Base-by-base conservation (phyloP, 164 flowering plant species). In the Buxus sempervirens region DNA sequence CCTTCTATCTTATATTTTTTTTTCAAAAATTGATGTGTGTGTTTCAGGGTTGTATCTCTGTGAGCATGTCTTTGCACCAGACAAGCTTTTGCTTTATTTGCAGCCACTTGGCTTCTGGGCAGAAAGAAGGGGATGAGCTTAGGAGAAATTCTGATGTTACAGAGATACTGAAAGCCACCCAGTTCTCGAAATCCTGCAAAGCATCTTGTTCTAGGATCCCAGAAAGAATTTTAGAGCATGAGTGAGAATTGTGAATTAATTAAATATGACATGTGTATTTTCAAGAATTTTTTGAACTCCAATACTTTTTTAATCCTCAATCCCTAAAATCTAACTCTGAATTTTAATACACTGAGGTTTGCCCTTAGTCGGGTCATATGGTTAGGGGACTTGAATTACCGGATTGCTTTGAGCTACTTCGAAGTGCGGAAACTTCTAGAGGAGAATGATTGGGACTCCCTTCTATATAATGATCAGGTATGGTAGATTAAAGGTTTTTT, bases 41-140 rank as follows among this genome's bases (percentile, higher is more conserved):
- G 14, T 36, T 76, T 73, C 86, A 91, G 97, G 97, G 97, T 4
- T 91, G 96, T 55, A 91, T 91, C 14, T 80, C 97, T 9, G 85
- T 90, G 54, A 90, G 97, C 80, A 78, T 91, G 88, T 66, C 82
- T 49, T 75, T 91, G 65, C 75, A 83, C 65, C 83, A 75, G 68
- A 91, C 97, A 54, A 91, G 85, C 82, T 83, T 91, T 68, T 91
- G 97, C 73, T 90, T 91, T 58, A 71, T 91, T 22, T 88, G 96
- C 83, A 85, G 93, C 69, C 97, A 91, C 74, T 78, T 91, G 75
- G 93, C 97, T 19, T 91, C 97, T 0, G 97, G 97, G 18, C 94
- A 91, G 81, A 88, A 83, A 75, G 96, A 90, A 75, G 97, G 97
- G 0, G 96, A 91, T 63, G 96, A 90, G 78, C 82, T 83, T 22